Evolutionary conservation across 345 rosid genomes (phyloP).

Genomic region (Leavenworthia alabamica): DNA sequence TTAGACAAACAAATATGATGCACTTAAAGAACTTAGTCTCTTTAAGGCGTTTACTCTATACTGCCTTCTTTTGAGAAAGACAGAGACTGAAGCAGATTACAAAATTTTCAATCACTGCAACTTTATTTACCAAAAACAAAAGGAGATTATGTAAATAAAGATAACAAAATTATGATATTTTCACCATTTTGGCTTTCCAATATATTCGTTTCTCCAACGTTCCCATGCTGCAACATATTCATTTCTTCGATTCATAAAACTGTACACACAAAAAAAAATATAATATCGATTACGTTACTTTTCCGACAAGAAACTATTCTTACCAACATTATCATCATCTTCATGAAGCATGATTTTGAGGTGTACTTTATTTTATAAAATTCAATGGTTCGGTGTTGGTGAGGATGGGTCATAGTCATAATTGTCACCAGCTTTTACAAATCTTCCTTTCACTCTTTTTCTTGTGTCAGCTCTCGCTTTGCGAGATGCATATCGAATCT

Average conservation of each 20-base stretch:
- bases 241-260: constrained; percentile 20
- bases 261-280: background rate
- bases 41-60: background rate
- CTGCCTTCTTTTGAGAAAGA: background rate
- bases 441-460: constrained; percentile 87
- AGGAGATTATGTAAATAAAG: background rate
- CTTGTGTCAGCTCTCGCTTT: constrained; percentile 94
- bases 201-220: constrained; percentile 14
- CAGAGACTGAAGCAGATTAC: background rate
- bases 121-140: constrained; percentile 8
- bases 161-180: background rate
- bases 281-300: background rate
- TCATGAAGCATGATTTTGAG: background rate
- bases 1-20: too few species aligned
- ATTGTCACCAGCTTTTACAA: constrained; percentile 82
- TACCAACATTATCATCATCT: background rate
- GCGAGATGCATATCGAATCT: constrained; percentile 80
- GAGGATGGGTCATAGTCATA: constrained; percentile 67
- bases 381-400: background rate
- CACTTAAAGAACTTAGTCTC: too few species aligned
- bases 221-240: constrained; percentile 20
- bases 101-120: constrained; percentile 1
- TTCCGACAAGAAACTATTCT: constrained; percentile 15
- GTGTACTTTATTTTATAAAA: background rate
- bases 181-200: constrained; percentile 9